A percentile compares a stretch with the other conserved stretches of the same genome.
These are phyloP conservation scores for Lenzites betulinus DNA, from an alignment of 768 basidiomycete species.

Conservation along the genomic window DNA sequence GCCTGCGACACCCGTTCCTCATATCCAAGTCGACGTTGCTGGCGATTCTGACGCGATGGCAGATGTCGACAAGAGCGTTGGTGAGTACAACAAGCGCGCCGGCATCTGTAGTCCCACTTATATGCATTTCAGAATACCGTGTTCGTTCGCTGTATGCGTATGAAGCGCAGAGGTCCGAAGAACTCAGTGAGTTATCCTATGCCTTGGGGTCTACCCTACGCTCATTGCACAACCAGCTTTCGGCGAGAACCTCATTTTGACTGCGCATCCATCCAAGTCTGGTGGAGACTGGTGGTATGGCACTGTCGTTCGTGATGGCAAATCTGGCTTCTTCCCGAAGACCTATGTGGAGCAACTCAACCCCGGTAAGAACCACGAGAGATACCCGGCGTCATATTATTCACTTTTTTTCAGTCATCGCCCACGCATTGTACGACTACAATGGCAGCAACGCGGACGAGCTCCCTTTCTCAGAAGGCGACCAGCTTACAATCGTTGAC, in stretches of 20 bases:
- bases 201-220: background rate
- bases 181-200: slow-evolving; percentile 64
- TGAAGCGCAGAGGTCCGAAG: slow-evolving; percentile 83
- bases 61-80: slow-evolving; percentile 67
- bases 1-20: slow-evolving; percentile 44
- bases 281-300: slow-evolving; percentile 96
- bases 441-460: slow-evolving; percentile 72
- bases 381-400: background rate
- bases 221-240: slow-evolving; percentile 54
- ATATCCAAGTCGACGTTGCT: slow-evolving; percentile 54
- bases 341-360: slow-evolving; percentile 79
- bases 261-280: slow-evolving; percentile 83
- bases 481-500: slow-evolving; percentile 78
- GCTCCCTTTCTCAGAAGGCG: slow-evolving; percentile 83
- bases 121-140: slow-evolving; percentile 58
- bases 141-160: slow-evolving; percentile 85
- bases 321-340: slow-evolving; percentile 87
- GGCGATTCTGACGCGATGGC: slow-evolving; percentile 53
- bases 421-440: slow-evolving; percentile 83
- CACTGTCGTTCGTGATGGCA: slow-evolving; percentile 60
- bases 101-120: slow-evolving; percentile 11
- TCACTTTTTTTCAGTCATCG: slow-evolving; percentile 48
- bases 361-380: slow-evolving; percentile 50
- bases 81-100: slow-evolving; percentile 41
- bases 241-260: slow-evolving; percentile 72